Evolutionary conservation across 495 filamentous ascomycete species (phyloP).

Genomic region (Penicillium paradoxum): DNA sequence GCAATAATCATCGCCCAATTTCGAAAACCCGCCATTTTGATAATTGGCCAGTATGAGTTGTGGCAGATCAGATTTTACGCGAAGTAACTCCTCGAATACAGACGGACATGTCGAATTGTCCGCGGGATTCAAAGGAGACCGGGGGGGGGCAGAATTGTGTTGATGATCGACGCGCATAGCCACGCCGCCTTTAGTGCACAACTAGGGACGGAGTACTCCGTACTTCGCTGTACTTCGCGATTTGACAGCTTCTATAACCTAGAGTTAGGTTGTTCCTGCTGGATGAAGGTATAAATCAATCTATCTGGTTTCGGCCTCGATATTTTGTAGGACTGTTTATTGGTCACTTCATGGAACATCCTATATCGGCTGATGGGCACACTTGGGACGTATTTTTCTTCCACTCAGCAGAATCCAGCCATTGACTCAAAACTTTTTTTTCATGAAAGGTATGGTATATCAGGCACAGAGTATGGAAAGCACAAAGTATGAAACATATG

Average conservation of each 20-base stretch:
- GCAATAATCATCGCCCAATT: conserved; percentile 37
- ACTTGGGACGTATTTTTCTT: too few relatives aligned
- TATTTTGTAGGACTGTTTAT: too few relatives aligned
- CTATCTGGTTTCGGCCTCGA: too few relatives aligned
- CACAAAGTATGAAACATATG: conserved; percentile 7
- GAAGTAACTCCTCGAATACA: not conserved
- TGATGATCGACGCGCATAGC: not conserved
- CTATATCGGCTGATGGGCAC: too few relatives aligned
- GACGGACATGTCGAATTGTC: not conserved
- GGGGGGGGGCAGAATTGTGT: conserved; percentile 14
- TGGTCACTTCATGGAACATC: too few relatives aligned
- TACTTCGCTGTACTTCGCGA: too few relatives aligned
- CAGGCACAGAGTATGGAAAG: conserved; percentile 3
- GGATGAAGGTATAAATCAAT: not conserved
- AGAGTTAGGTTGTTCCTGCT: not conserved
- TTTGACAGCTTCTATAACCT: too few relatives aligned
- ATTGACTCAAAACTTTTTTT: not conserved
- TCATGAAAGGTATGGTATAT: conserved; percentile 1
- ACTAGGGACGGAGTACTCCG: too few relatives aligned
- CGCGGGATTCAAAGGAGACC: not conserved
- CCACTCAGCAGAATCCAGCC: not conserved
- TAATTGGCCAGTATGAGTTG: not conserved
- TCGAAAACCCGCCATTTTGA: conserved; percentile 20
- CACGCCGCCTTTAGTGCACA: not conserved
- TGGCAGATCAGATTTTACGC: not conserved